Evolutionary conservation across 148 eudicot species (phyloP).

Genomic region (Oxyria digyna): DNA sequence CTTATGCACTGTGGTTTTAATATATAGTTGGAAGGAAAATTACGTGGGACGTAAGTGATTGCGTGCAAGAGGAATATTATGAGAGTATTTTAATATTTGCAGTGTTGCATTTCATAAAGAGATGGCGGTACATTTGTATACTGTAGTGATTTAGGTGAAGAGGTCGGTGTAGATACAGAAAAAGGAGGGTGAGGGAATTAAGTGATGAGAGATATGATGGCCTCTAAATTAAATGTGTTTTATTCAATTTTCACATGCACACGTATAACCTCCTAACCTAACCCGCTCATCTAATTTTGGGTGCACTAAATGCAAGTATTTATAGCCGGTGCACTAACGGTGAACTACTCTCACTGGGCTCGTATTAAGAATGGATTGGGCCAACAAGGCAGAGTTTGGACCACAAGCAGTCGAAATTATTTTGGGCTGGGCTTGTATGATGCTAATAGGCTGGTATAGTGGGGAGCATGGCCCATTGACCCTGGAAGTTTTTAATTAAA

Average conservation of each 20-base stretch:
- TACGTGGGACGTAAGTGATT: too few relatives aligned
- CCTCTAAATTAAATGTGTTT: not conserved
- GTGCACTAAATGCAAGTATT: not conserved
- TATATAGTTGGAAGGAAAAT: too few relatives aligned
- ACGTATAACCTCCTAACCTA: not conserved
- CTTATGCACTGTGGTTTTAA: too few relatives aligned
- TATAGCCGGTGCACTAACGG: not conserved
- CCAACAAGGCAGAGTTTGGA: not conserved
- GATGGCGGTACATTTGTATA: too few relatives aligned
- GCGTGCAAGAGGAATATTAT: too few relatives aligned
- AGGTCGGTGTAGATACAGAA: not conserved
- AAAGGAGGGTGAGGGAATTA: not conserved
- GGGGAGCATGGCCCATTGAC: too few relatives aligned
- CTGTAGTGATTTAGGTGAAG: not conserved
- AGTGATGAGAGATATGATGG: not conserved
- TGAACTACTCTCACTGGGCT: not conserved
- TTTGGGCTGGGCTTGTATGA: not conserved
- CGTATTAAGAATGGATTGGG: not conserved
- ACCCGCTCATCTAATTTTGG: constrained; percentile 2
- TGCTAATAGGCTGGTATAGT: too few relatives aligned
- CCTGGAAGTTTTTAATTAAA: too few relatives aligned
- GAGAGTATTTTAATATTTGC: too few relatives aligned
- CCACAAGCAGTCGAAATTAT: too few relatives aligned
- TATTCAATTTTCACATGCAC: not conserved
- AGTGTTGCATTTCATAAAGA: too few relatives aligned